phyloP scores from a whole-genome alignment of 2,329 filamentous ascomycete species.

The Alternaria sp. region DNA sequence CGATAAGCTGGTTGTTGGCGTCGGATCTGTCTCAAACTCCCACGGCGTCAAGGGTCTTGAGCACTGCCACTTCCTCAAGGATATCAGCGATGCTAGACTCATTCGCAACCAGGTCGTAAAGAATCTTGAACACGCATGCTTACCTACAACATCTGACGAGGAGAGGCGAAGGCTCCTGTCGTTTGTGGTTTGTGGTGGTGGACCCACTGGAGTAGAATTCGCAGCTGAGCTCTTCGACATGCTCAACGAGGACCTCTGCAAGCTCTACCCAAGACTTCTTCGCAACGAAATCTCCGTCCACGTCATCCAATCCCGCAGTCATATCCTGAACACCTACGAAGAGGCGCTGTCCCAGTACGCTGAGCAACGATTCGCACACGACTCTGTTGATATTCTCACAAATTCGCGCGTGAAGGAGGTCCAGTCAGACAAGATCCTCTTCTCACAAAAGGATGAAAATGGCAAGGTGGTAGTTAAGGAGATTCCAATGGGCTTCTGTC shows the following conservation, averaged over 20 bases:
- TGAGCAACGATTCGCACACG: conserved; percentile 87
- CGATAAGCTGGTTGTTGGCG: conserved; percentile 92
- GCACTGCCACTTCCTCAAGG: conserved; percentile 93
- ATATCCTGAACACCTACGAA: conserved; percentile 98
- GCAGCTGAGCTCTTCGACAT: conserved; percentile 96
- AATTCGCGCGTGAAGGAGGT: conserved; percentile 95
- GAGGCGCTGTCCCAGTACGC: conserved; percentile 92
- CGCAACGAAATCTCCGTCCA: conserved; percentile 98
- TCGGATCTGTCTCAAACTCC: conserved; percentile 91
- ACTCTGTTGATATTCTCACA: conserved; percentile 89
- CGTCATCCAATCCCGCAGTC: conserved; percentile 90
- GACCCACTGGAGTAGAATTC: conserved; percentile 96
- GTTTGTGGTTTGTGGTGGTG: conserved; percentile 95
- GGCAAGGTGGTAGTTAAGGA: conserved; percentile 86
- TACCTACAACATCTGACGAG: conserved; percentile 90
- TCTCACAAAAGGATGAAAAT: conserved; percentile 79
- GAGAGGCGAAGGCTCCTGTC: conserved; percentile 88
- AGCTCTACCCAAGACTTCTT: conserved; percentile 80
- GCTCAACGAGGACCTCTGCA: conserved; percentile 88
- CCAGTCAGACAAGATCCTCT: conserved; percentile 81
- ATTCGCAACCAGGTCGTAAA: conserved; percentile 89
- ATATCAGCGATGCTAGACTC: conserved; percentile 87
- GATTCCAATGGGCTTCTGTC: conserved; percentile 91
- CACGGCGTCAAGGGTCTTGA: conserved; percentile 96
- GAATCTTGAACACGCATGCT: conserved; percentile 87